phyloP scores from a whole-genome alignment of 1,139 yeast species.

The Candida mesenterica region DNA sequence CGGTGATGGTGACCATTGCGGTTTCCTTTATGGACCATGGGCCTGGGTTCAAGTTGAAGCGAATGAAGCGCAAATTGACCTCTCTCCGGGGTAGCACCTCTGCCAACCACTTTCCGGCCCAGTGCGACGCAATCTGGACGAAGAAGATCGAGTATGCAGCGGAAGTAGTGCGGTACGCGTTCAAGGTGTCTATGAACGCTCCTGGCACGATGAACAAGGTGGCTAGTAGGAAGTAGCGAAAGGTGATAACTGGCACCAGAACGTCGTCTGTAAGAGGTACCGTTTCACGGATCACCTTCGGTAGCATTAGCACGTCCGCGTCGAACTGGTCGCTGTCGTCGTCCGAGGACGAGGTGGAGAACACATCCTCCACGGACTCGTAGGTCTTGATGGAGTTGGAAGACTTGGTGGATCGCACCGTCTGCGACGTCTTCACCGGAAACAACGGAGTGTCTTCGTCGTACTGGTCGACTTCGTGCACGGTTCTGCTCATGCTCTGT shows the following conservation, averaged over 20 bases:
- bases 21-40: conserved; percentile 23
- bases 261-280: conserved; percentile 20
- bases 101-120: conserved; percentile 22
- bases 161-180: conserved; percentile 21
- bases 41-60: conserved; percentile 18
- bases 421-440: conserved; percentile 1
- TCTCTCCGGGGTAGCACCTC: conserved; percentile 12
- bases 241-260: conserved; percentile 16
- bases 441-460: background rate
- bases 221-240: conserved; percentile 17
- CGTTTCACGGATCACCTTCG: conserved; percentile 16
- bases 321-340: conserved; percentile 5
- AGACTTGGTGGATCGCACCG: background rate
- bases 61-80: conserved; percentile 7
- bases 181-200: conserved; percentile 22
- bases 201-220: conserved; percentile 20
- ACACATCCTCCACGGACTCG: conserved; percentile 2
- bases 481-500: background rate
- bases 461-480: background rate
- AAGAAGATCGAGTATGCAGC: conserved; percentile 23
- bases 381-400: conserved; percentile 3
- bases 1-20: conserved; percentile 20
- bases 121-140: conserved; percentile 21
- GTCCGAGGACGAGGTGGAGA: background rate
- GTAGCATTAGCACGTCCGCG: conserved; percentile 13